phyloP scores from a whole-genome alignment of 2,329 filamentous ascomycete species.

The Fusarium bactridioides region DNA sequence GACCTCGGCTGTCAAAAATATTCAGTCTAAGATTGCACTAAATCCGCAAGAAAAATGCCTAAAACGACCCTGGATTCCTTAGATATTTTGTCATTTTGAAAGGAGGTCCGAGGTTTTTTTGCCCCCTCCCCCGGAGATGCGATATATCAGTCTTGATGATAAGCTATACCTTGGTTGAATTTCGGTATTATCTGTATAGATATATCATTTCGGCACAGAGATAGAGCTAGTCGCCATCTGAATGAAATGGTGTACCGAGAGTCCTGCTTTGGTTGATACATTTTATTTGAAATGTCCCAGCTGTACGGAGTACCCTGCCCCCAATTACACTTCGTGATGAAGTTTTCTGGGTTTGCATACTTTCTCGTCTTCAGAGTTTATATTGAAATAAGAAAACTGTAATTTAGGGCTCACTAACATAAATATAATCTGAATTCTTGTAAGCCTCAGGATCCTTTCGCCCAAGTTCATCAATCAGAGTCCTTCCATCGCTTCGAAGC shows the following conservation, averaged over 20 bases:
- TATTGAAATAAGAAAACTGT: background rate
- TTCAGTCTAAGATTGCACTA: accelerated
- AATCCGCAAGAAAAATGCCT: accelerated
- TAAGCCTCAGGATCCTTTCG: background rate
- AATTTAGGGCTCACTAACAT: background rate
- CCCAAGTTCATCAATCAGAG: background rate
- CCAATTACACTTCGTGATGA: background rate
- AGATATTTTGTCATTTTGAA: accelerated
- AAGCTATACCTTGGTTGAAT: background rate
- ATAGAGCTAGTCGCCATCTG: background rate
- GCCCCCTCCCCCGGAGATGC: background rate
- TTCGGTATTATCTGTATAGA: background rate
- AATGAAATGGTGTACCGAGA: too few relatives aligned
- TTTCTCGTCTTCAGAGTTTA: background rate
- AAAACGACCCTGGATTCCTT: accelerated
- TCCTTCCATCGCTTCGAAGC: background rate
- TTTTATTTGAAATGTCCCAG: background rate
- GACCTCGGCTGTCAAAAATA: background rate
- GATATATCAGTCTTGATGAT: background rate
- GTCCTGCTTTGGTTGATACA: background rate
- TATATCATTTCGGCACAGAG: background rate
- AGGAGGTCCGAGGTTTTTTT: background rate
- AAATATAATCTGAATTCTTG: background rate
- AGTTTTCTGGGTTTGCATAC: background rate
- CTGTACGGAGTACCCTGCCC: too few relatives aligned